phyloP scores from a whole-genome alignment of 202 grass and related monocot genomes.

The Bolboschoenoplectus hybrid region DNA sequence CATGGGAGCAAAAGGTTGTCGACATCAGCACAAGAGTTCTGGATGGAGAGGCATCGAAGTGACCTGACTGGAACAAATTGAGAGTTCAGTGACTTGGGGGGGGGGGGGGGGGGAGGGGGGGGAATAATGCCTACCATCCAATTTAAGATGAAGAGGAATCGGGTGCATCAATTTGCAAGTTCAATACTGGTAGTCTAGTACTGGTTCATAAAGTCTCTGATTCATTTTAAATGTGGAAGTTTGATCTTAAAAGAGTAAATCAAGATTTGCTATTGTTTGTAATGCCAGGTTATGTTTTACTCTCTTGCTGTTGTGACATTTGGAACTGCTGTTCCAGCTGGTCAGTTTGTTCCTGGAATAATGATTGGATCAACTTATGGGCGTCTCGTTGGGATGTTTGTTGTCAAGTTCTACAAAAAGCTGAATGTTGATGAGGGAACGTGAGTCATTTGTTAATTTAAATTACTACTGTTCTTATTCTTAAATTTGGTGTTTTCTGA shows the following conservation, averaged over 20 bases:
- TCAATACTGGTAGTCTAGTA: not conserved
- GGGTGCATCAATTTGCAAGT: conserved; percentile 4
- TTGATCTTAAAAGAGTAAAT: conserved; percentile 40
- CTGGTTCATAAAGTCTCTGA: not conserved
- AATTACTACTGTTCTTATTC: not conserved
- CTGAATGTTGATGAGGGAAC: conserved; percentile 98
- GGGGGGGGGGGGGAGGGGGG: not conserved
- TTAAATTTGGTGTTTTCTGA: conserved; percentile 25
- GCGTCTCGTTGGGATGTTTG: conserved; percentile 92
- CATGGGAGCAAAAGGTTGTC: not conserved
- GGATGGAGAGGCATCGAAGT: not conserved
- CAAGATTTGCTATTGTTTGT: conserved; percentile 27
- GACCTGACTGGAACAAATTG: conserved; percentile 10
- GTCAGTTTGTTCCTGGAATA: conserved; percentile 98
- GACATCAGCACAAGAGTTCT: not conserved
- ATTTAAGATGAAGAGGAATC: not conserved
- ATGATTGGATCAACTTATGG: conserved; percentile 99
- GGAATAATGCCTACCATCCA: not conserved
- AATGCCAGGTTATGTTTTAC: conserved; percentile 96
- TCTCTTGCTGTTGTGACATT: conserved; percentile 93
- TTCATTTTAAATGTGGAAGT: not conserved
- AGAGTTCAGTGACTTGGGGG: conserved; percentile 1
- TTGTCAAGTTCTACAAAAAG: conserved; percentile 93
- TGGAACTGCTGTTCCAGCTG: conserved; percentile 98
- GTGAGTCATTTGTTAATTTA: conserved; percentile 63